phyloP scores from a whole-genome alignment of 768 basidiomycete species.

The Amanita molliuscula region DNA sequence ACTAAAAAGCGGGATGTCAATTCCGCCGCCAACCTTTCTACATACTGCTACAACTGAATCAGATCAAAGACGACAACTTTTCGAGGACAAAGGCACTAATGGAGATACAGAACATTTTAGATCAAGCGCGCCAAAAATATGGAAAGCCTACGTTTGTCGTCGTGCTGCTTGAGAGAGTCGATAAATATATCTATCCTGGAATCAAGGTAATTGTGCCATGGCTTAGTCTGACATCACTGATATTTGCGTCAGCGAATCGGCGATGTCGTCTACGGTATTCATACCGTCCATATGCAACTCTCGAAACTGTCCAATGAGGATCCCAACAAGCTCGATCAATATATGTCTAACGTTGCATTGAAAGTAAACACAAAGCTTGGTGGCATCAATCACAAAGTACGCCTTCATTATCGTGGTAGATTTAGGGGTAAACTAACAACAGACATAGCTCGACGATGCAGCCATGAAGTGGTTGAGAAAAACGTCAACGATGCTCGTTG shows the following conservation, averaged over 20 bases:
- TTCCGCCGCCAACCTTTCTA: slow-evolving; percentile 29
- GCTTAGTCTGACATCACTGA: neutral
- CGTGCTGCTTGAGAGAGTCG: slow-evolving; percentile 54
- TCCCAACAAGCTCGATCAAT: slow-evolving; percentile 56
- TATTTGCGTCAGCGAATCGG: slow-evolving; percentile 39
- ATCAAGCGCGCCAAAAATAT: slow-evolving; percentile 13
- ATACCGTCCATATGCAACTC: slow-evolving; percentile 65
- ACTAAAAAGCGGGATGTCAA: slow-evolving; percentile 44
- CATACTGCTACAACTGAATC: slow-evolving; percentile 18
- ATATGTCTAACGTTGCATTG: slow-evolving; percentile 72
- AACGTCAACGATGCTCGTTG: slow-evolving; percentile 72
- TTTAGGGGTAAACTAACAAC: neutral
- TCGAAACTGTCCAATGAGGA: slow-evolving; percentile 46
- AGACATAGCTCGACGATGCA: slow-evolving; percentile 33
- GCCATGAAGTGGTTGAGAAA: slow-evolving; percentile 58
- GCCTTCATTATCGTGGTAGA: slow-evolving; percentile 1
- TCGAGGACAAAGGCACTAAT: slow-evolving; percentile 26
- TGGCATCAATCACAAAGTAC: slow-evolving; percentile 61
- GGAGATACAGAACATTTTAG: slow-evolving; percentile 31
- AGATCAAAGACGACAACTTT: slow-evolving; percentile 19
- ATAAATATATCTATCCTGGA: slow-evolving; percentile 73
- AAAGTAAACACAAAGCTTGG: slow-evolving; percentile 82
- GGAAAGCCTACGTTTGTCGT: slow-evolving; percentile 54
- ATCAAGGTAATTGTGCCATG: slow-evolving; percentile 41
- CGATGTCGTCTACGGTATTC: slow-evolving; percentile 64